These are phyloP conservation scores for Apophysomyces trapeziformis DNA, from an alignment of 371 early-diverging fungal genomes.

Conservation along the genomic window DNA sequence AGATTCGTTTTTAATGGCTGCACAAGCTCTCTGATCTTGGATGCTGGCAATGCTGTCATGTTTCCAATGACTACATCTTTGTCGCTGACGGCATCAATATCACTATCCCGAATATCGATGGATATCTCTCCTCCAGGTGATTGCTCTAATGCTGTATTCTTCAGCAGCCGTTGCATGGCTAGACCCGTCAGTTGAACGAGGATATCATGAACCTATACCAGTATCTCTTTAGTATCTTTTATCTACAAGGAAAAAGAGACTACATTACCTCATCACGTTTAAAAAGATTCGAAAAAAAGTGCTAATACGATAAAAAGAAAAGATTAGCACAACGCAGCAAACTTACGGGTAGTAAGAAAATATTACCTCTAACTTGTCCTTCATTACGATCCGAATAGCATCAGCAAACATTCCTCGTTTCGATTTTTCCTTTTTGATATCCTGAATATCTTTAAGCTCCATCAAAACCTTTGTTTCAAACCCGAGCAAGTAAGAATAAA, in stretches of 20 bases:
- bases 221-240: no score
- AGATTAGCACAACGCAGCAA: background rate
- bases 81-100: constrained; percentile 38
- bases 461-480: constrained; percentile 90
- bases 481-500: constrained; percentile 94
- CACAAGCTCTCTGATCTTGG: constrained; percentile 44
- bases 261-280: constrained; percentile 79
- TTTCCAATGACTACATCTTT: constrained; percentile 19
- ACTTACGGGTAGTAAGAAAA: background rate
- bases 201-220: constrained; percentile 75
- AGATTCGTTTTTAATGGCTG: constrained; percentile 61
- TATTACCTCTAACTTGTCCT: constrained; percentile 77
- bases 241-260: background rate
- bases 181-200: constrained; percentile 87
- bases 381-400: constrained; percentile 82
- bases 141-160: constrained; percentile 76
- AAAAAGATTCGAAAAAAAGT: constrained; percentile 93
- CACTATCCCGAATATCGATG: constrained; percentile 41
- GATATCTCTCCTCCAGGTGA: constrained; percentile 63
- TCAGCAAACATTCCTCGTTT: constrained; percentile 91
- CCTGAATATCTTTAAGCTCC: constrained; percentile 89
- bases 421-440: constrained; percentile 84
- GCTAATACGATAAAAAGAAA: constrained; percentile 37
- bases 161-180: constrained; percentile 88
- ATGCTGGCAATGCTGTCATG: constrained; percentile 25